Evolutionary conservation across 768 basidiomycete genomes (phyloP).

Genomic region (Rhodotorula babjevae): DNA sequence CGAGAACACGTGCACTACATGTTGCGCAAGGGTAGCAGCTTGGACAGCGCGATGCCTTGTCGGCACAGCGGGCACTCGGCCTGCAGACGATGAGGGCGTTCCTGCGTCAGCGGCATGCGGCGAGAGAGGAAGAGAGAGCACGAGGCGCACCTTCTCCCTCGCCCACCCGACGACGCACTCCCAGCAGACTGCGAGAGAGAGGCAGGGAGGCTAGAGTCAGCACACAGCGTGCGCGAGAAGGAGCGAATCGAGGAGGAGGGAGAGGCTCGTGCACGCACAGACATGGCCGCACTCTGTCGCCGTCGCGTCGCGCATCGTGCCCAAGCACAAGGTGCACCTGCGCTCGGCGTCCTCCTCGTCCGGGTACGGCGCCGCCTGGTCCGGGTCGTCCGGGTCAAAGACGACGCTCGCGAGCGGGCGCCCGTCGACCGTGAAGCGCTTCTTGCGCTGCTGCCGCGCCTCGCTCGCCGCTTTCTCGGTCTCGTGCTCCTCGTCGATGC

Average conservation of each 20-base stretch:
- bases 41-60: conserved; percentile 32
- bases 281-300: conserved; percentile 44
- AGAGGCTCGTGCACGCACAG: conserved; percentile 23
- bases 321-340: conserved; percentile 43
- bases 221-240: no score
- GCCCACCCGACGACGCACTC: conserved; percentile 44
- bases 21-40: conserved; percentile 34
- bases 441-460: conserved; percentile 3
- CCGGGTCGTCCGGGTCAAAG: conserved; percentile 43
- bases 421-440: conserved; percentile 38
- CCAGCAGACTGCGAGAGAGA: conserved; percentile 37
- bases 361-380: conserved; percentile 31
- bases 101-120: not conserved
- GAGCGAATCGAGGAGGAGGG: not conserved
- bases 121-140: not conserved
- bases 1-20: conserved; percentile 9
- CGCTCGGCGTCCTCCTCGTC: conserved; percentile 33
- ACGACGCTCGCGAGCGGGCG: conserved; percentile 31
- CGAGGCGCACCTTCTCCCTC: conserved; percentile 37
- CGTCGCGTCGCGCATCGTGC: conserved; percentile 39
- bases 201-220: not conserved
- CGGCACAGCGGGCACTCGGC: conserved; percentile 40
- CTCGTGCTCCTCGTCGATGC: not conserved
- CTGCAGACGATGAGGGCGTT: conserved; percentile 18
- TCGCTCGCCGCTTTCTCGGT: not conserved